Base-by-base conservation (phyloP, 2,329 filamentous ascomycete species). In the Alternaria panax region DNA sequence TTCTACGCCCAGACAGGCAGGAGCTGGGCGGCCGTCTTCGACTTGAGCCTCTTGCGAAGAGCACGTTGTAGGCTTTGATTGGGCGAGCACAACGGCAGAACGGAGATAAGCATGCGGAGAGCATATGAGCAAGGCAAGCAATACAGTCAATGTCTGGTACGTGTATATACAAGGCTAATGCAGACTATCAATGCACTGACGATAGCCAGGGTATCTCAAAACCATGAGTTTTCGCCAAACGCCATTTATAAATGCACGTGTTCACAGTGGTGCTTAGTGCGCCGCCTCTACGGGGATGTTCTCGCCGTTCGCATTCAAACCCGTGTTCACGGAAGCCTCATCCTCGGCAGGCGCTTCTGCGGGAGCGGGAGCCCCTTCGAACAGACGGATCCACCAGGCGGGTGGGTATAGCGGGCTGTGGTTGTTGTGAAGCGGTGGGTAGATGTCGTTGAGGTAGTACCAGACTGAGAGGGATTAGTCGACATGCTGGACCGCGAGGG, bases 371-470 rank as follows among this genome's bases (percentile, higher is more conserved):
- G 64, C 69, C 18, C 76, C 75, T 51, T 89, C 93, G 73, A 97
- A 97, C 18, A 98, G 74, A 41, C 93, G 86, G 58, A 91, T 86
- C 94, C 94, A 99, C 89, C 92, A 97, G 59, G 82, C 81, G 0
- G 95, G 95, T 36, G 95, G 94, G 70, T 97, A 94, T 47, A 99
- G 84, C 0, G 95, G 95, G 56, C 92, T 86, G 51, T 90, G 89
- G 18, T 92, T 92, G 64, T 90, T 88, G 79, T 97, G 92, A 42
- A 97, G 86, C 3, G 93, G 91, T 4, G 95, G 95, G 78, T 97
- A 99, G 16, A 99, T 93, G 77, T 99, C 95, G 60, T 89, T 92
- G 79, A 98, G 97, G 81, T 97, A 99, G 79, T 98, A 99, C 90
- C 93, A 98, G 40, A 98, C 85, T 86, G 55, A 18, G 5, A 20